These are phyloP conservation scores for Trichosporon coremiiforme DNA, from an alignment of 1,284 basidiomycete genomes.

Conservation along the genomic window DNA sequence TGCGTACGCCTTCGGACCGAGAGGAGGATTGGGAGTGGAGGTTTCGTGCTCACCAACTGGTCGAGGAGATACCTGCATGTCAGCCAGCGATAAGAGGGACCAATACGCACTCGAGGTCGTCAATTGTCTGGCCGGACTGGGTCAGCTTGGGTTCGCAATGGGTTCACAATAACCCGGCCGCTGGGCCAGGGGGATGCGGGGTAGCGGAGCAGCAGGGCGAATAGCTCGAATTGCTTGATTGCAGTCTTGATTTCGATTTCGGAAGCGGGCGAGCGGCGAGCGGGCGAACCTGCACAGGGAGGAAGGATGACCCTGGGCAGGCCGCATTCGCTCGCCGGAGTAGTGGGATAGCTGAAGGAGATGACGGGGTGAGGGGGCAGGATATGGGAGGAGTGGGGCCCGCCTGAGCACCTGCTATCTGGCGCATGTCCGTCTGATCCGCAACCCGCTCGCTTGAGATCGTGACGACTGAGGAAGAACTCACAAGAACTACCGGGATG, in stretches of 20 bases:
- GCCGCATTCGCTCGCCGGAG: conserved; percentile 2
- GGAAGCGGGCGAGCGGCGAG: not conserved
- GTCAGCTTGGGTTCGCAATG: not conserved
- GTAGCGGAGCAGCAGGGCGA: not conserved
- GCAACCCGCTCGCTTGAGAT: not conserved
- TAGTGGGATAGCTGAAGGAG: not conserved
- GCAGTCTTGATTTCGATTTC: not conserved
- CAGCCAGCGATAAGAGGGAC: not conserved
- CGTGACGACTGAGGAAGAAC: not conserved
- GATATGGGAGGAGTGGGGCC: conserved; percentile 12
- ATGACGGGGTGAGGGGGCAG: not conserved
- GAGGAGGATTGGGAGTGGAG: not conserved
- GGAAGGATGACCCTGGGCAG: not conserved
- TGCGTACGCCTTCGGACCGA: too few relatives aligned
- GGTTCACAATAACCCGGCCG: not conserved
- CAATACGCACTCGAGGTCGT: conserved; percentile 32
- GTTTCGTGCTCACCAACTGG: conserved; percentile 40
- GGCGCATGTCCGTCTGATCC: not conserved
- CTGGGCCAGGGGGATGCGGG: too few relatives aligned
- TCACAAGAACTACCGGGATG: conserved; percentile 24
- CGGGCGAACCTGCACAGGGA: not conserved
- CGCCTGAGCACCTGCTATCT: not conserved
- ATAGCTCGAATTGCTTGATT: not conserved
- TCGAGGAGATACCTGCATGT: conserved; percentile 48
- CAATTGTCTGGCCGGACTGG: conserved; percentile 25